These are phyloP conservation scores for Microsporum canis DNA, from an alignment of 2,329 filamentous ascomycete species.

Conservation along the genomic window DNA sequence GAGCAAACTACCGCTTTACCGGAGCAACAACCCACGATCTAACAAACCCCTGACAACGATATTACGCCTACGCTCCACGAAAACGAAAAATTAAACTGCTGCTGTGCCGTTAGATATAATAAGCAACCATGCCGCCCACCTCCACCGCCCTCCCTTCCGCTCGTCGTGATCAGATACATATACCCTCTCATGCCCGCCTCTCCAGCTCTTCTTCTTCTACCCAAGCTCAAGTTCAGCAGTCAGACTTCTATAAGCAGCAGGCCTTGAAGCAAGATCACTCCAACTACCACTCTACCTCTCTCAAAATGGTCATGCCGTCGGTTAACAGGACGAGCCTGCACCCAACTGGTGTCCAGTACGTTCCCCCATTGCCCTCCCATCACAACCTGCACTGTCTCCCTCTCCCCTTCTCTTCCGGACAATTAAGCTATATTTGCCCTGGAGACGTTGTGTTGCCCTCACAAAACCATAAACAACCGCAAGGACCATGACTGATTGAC, in stretches of 20 bases:
- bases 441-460: background rate
- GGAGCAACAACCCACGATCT: background rate
- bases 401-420: too few relatives aligned
- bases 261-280: slow-evolving; percentile 46
- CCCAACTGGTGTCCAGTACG: slow-evolving; percentile 80
- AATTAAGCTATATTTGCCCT: too few relatives aligned
- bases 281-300: slow-evolving; percentile 49
- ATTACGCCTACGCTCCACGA: background rate
- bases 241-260: slow-evolving; percentile 49
- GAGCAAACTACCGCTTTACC: background rate
- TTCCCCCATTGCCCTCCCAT: slow-evolving; percentile 20
- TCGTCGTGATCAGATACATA: slow-evolving; percentile 25
- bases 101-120: background rate
- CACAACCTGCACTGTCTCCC: background rate
- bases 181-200: slow-evolving; percentile 29
- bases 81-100: slow-evolving; percentile 3
- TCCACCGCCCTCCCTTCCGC: background rate
- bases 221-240: slow-evolving; percentile 27
- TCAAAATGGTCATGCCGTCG: slow-evolving; percentile 43
- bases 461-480: background rate
- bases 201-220: slow-evolving; percentile 5
- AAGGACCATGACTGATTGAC: slow-evolving; percentile 8
- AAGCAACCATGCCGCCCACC: slow-evolving; percentile 3
- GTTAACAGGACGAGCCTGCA: slow-evolving; percentile 91
- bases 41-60: background rate